These are phyloP conservation scores for Dryas integrifolia DNA, from an alignment of 331 rosid genomes.

Conservation along the genomic window DNA sequence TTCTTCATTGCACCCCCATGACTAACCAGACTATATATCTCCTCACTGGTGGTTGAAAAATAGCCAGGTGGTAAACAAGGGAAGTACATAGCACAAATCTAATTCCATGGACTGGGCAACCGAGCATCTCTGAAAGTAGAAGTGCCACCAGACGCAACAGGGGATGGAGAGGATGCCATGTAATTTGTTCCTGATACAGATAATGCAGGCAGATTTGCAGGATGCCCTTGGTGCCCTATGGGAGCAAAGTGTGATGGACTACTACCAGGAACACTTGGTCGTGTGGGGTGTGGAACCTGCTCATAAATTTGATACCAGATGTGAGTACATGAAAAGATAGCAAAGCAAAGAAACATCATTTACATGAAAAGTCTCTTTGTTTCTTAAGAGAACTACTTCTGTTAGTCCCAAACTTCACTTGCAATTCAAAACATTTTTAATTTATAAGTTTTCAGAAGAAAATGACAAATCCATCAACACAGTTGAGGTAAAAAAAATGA, in stretches of 20 bases:
- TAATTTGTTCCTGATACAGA: conserved; percentile 78
- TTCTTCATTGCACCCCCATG: too few species aligned
- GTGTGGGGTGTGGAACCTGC: conserved; percentile 71
- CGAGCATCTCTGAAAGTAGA: conserved; percentile 78
- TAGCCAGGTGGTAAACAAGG: not conserved
- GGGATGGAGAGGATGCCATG: conserved; percentile 87
- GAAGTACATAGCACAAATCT: conserved; percentile 21
- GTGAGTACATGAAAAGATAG: conserved; percentile 1
- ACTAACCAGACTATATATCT: too few species aligned
- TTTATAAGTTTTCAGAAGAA: not conserved
- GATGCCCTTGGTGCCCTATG: conserved; percentile 57
- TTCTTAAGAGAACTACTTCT: not conserved
- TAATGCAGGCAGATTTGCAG: conserved; percentile 54
- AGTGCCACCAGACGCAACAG: conserved; percentile 88
- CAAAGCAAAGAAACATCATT: not conserved
- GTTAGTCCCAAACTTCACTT: too few species aligned
- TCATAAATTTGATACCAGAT: conserved; percentile 20
- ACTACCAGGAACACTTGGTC: conserved; percentile 55
- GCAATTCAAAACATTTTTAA: too few species aligned
- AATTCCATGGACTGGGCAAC: conserved; percentile 93
- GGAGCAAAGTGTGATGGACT: conserved; percentile 82
- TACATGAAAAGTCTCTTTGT: not conserved
- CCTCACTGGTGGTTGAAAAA: too few species aligned
- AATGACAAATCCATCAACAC: not conserved
- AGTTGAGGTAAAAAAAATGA: not conserved